These are phyloP conservation scores for Collariella sp. DNA, from an alignment of 495 filamentous ascomycete species.

Conservation along the genomic window DNA sequence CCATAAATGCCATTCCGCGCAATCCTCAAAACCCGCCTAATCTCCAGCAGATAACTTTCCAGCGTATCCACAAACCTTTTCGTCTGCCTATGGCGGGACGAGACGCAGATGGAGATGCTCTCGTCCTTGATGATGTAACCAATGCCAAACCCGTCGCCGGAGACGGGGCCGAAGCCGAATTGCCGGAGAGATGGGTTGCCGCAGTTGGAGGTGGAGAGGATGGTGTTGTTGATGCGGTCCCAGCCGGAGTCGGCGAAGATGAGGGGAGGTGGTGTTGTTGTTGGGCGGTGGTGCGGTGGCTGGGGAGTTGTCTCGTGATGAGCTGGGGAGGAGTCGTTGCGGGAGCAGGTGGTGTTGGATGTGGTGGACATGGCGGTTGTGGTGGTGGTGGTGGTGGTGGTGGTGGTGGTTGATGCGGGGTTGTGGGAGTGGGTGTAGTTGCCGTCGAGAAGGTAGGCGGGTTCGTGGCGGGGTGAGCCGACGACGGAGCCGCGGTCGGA, in stretches of 20 bases:
- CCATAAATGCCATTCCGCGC: constrained; percentile 39
- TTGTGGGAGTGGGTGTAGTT: no score
- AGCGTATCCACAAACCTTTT: constrained; percentile 80
- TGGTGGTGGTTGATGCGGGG: no score
- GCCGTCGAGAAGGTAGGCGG: constrained; percentile 23
- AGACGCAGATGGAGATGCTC: constrained; percentile 80
- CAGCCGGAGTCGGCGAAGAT: constrained; percentile 85
- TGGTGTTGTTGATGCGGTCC: constrained; percentile 92
- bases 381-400: constrained; percentile 29
- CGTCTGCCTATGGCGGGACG: constrained; percentile 87
- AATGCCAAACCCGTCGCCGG: constrained; percentile 91
- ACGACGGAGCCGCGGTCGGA: constrained; percentile 41
- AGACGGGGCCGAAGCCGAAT: constrained; percentile 93
- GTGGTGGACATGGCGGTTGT: not conserved
- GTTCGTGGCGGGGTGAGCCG: constrained; percentile 47
- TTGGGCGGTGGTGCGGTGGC: constrained; percentile 26
- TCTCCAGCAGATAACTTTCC: constrained; percentile 83
- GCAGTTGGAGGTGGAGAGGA: constrained; percentile 96
- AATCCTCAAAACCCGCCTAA: constrained; percentile 69
- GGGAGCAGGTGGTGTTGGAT: constrained; percentile 24
- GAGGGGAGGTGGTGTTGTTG: constrained; percentile 48
- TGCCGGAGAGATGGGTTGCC: constrained; percentile 94
- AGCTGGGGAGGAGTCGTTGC: constrained; percentile 25
- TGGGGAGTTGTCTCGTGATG: constrained; percentile 1
- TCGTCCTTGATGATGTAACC: constrained; percentile 99